A percentile compares a stretch with the other conserved stretches of the same genome.
Conservation (phyloP, 768 basidiomycete species). For the Phaeolepiota aurea region DNA sequence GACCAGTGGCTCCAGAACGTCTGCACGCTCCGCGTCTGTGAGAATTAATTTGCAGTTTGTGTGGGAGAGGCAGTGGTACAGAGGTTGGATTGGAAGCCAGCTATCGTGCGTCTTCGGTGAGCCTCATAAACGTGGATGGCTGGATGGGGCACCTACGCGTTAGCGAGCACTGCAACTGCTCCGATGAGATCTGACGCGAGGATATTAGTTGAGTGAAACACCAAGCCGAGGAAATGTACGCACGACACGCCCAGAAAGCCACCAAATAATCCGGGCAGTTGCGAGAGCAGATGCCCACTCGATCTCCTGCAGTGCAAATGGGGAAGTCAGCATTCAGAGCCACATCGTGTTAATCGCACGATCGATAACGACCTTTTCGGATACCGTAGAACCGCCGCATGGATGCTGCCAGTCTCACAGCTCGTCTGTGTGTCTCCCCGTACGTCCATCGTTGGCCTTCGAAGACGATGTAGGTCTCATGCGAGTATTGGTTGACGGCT, state of each 20-base stretch:
- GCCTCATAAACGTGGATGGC: not conserved
- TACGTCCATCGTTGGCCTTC: slow-evolving; percentile 43
- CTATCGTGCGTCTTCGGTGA: slow-evolving; percentile 22
- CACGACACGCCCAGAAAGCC: slow-evolving; percentile 56
- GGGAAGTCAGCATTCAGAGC: slow-evolving; percentile 5
- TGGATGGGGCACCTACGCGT: slow-evolving; percentile 44
- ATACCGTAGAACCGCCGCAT: slow-evolving; percentile 39
- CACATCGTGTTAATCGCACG: slow-evolving; percentile 5
- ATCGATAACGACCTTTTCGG: slow-evolving; percentile 31
- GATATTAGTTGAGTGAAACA: slow-evolving; percentile 8
- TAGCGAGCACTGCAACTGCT: slow-evolving; percentile 52
- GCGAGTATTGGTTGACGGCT: slow-evolving; percentile 26
- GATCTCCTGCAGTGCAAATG: slow-evolving; percentile 43
- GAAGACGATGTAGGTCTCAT: slow-evolving; percentile 48
- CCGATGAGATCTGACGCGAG: slow-evolving; percentile 43
- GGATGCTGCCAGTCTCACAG: slow-evolving; percentile 31
- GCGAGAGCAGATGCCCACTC: slow-evolving; percentile 55
- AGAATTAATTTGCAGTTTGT: slow-evolving; percentile 48
- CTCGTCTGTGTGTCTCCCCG: slow-evolving; percentile 34
- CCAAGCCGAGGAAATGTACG: slow-evolving; percentile 11
- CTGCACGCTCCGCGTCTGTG: slow-evolving; percentile 50
- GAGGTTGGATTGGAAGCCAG: slow-evolving; percentile 45
- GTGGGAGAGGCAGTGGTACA: slow-evolving; percentile 47
- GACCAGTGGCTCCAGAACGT: slow-evolving; percentile 27
- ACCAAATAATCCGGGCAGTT: slow-evolving; percentile 56